phyloP scores from a whole-genome alignment of 305 asterid species.

The Fraxinus baroniana region DNA sequence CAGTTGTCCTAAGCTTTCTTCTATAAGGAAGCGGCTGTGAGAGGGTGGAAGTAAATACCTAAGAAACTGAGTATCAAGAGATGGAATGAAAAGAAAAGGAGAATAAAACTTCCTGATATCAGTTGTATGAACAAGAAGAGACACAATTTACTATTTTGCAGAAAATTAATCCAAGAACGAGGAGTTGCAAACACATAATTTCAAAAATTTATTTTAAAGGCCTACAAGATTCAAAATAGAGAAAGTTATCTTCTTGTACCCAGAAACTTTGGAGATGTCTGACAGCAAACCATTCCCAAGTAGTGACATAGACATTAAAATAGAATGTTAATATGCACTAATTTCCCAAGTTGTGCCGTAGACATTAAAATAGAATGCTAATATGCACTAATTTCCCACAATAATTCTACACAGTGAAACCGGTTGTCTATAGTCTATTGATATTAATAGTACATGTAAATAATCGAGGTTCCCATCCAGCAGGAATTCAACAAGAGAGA shows the following conservation, averaged over 20 bases:
- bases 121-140: neutral
- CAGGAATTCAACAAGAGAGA: neutral
- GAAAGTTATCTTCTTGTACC: neutral
- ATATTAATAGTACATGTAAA: neutral
- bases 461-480: neutral
- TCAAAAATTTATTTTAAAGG: neutral
- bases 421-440: neutral
- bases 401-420: neutral
- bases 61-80: neutral
- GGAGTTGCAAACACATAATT: neutral
- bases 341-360: neutral
- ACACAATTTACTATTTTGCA: neutral
- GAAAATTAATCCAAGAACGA: neutral
- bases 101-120: neutral
- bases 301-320: neutral
- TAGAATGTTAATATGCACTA: neutral
- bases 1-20: neutral
- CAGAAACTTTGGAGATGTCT: neutral
- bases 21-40: neutral
- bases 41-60: neutral
- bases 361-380: neutral
- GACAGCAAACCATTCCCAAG: neutral
- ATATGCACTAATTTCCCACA: neutral
- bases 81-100: neutral
- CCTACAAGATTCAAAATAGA: neutral